Conservation (phyloP, 106 monocot genomes). For the Allium cepa region DNA sequence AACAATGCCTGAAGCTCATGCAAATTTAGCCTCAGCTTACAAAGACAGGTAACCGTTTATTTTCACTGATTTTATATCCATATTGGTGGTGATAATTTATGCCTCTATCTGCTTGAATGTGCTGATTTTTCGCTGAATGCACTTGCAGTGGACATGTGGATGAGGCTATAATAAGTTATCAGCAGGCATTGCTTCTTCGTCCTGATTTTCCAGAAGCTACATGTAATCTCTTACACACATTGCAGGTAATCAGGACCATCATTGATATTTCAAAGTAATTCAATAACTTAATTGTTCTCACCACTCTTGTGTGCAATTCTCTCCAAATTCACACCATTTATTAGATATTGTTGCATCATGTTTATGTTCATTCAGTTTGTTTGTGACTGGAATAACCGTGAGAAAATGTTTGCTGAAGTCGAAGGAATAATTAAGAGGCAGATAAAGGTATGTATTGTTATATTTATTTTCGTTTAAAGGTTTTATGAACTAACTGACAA, state of each 20-base stretch:
- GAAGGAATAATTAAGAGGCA: constrained; percentile 87
- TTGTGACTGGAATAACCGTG: constrained; percentile 89
- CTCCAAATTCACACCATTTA: no score
- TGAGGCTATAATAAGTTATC: constrained; percentile 79
- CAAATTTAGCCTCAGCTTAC: constrained; percentile 95
- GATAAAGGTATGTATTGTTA: constrained; percentile 49
- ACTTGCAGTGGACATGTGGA: constrained; percentile 79
- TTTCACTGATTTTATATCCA: not conserved
- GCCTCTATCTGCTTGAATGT: not conserved
- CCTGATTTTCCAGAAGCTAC: constrained; percentile 96
- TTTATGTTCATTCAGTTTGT: constrained; percentile 51
- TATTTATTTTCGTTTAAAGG: not conserved
- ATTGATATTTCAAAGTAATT: not conserved
- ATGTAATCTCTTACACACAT: constrained; percentile 86
- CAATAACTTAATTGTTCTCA: not conserved
- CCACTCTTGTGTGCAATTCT: no score
- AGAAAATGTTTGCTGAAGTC: constrained; percentile 73
- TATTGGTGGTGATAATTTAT: not conserved
- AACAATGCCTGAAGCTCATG: constrained; percentile 98
- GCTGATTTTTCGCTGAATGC: not conserved
- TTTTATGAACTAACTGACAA: not conserved
- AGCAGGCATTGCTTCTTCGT: constrained; percentile 71
- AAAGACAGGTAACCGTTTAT: constrained; percentile 66
- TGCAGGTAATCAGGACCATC: constrained; percentile 43
- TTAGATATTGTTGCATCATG: not conserved